Base-by-base conservation (phyloP, 2,329 filamentous ascomycete genomes). In the Plenodomus lindquistii region DNA sequence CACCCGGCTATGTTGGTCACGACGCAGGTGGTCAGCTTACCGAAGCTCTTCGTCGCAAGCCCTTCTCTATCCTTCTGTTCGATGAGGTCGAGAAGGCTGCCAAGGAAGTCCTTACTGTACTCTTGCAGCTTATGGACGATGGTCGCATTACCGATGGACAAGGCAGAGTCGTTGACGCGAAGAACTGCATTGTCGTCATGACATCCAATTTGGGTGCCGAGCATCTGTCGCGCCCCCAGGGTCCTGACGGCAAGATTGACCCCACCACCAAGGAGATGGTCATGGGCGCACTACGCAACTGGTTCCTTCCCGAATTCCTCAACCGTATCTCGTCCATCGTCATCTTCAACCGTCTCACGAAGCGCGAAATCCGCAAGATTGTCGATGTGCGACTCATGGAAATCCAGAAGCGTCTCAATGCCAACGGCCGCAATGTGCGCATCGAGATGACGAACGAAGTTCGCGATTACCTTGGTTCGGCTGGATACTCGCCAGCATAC, bases 121-220 rank as follows among this genome's bases (percentile, higher is more conserved):
- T 99, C 31, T 84, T 99, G n/a, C 94, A 99, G 74, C 90, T 99
- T 67, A 97, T 99, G 91, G 94, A 99, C 66, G 94, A 99, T 67
- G 94, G 94, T 22, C 91, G 94, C 65, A 97, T 99, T 74, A 99
- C 94, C 13, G 94, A 99, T 69, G 94, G 94, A 40, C 95, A 97
- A 83, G 94, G 94, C 69, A 86, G 94, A 71, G 81, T 97, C 41
- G 86, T 99, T 46, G 94, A 99, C 65, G 94, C 93, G 52, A 91
- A 87, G 76, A 99, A 99, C 81, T 97, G 93, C 72, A 97, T 99
- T 61, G 93, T 99, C 37, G 94, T 99, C 75, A 96, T 99, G 91
- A 99, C 94, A 0, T 97, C 91, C 66, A 99, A 99, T 78, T 75
- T 99, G 53, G 94, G 94, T 58, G 94, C 94, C 24, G 94, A 97